phyloP scores from a whole-genome alignment of 208 protist genomes.

The Leishmania gerbilli region DNA sequence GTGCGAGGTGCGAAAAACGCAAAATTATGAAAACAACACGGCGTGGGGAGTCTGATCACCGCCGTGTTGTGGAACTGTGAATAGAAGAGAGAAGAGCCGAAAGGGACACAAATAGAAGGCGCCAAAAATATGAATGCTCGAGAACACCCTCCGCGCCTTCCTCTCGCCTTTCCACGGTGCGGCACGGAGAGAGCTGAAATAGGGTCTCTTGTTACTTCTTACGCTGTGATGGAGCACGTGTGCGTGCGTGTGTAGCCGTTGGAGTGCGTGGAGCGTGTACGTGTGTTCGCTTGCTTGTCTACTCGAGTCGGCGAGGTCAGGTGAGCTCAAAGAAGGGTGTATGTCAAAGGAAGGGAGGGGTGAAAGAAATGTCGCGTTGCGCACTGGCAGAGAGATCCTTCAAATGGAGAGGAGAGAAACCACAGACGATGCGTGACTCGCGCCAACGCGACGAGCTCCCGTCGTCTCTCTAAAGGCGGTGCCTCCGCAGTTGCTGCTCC shows the following conservation, averaged over 20 bases:
- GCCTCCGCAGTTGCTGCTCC: neutral
- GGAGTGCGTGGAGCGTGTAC: neutral
- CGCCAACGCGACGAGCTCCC: neutral
- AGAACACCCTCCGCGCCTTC: neutral
- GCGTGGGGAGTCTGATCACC: neutral
- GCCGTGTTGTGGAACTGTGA: neutral
- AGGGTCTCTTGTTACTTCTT: conserved; percentile 9
- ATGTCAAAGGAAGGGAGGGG: neutral
- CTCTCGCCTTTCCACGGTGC: neutral
- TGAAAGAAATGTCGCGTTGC: neutral
- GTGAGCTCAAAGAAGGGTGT: neutral
- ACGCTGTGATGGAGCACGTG: conserved; percentile 3
- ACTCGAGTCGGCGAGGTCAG: neutral
- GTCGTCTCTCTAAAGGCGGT: neutral
- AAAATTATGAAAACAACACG: neutral
- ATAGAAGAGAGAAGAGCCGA: neutral
- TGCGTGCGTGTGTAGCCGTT: conserved; percentile 6
- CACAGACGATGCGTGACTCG: neutral
- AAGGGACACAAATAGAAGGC: neutral
- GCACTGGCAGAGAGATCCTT: neutral
- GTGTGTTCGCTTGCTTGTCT: neutral
- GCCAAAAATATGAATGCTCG: neutral
- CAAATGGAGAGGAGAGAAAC: neutral
- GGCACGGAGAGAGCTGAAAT: neutral
- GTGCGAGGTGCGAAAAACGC: neutral